These are phyloP conservation scores for Termitomyces sp. DNA, from an alignment of 768 basidiomycete species.

Conservation along the genomic window DNA sequence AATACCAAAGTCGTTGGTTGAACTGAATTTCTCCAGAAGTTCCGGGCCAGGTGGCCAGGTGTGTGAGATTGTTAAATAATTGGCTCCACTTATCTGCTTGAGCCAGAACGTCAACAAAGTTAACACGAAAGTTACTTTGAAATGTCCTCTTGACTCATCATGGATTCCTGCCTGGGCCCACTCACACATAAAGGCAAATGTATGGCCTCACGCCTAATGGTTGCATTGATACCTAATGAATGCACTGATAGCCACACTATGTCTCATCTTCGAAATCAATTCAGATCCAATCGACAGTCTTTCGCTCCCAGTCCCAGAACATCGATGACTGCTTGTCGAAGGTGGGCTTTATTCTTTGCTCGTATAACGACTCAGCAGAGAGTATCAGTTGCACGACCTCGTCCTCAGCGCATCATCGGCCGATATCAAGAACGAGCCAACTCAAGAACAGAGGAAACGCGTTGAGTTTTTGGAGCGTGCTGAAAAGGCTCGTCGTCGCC, in stretches of 20 bases:
- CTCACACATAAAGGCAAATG: conserved; percentile 42
- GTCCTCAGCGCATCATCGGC: conserved; percentile 45
- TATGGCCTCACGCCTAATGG: conserved; percentile 26
- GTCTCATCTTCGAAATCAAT: conserved; percentile 67
- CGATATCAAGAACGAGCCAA: conserved; percentile 49
- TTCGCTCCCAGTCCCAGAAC: conserved; percentile 79
- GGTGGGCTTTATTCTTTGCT: conserved; percentile 30
- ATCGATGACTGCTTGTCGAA: conserved; percentile 69
- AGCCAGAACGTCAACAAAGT: conserved; percentile 83
- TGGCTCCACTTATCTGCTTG: background rate
- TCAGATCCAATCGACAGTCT: conserved; percentile 62
- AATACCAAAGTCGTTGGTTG: conserved; percentile 53
- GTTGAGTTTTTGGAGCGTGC: conserved; percentile 43
- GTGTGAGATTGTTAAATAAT: background rate
- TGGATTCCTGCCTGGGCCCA: conserved; percentile 76
- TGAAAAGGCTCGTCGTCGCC: conserved; percentile 44
- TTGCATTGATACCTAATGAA: background rate
- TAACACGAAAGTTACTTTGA: conserved; percentile 75
- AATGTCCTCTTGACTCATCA: conserved; percentile 50
- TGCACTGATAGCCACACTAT: conserved; percentile 50
- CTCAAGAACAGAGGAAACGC: conserved; percentile 52
- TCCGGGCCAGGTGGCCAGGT: conserved; percentile 88
- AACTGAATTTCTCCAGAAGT: conserved; percentile 70
- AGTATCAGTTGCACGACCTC: conserved; percentile 48
- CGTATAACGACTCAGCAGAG: conserved; percentile 1